These are phyloP conservation scores for Plasmodium gallinaceum DNA, from an alignment of 169 alveolate species.

Conservation along the genomic window DNA sequence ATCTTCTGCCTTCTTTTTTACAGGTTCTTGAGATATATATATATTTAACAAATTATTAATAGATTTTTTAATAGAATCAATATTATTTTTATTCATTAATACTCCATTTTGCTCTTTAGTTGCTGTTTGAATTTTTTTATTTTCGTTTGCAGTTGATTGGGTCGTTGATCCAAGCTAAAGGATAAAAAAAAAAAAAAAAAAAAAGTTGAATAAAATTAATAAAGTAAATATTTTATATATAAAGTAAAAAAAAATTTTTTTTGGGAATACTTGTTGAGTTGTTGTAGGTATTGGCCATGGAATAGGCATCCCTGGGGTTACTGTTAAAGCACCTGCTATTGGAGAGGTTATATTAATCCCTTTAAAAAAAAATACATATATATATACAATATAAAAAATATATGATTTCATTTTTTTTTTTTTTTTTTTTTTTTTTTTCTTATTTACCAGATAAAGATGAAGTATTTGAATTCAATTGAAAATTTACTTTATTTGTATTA, in stretches of 20 bases:
- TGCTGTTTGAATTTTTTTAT: slow-evolving; percentile 81
- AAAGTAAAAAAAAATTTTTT: background rate
- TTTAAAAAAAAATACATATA: slow-evolving; percentile 1
- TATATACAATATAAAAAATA: background rate
- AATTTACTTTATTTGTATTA: background rate
- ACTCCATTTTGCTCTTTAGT: slow-evolving; percentile 80
- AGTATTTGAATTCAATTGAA: background rate
- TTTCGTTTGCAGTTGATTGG: slow-evolving; percentile 81
- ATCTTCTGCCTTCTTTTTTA: slow-evolving; percentile 82
- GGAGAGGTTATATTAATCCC: slow-evolving; percentile 86
- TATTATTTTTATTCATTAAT: slow-evolving; percentile 75
- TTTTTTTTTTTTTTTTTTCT: background rate
- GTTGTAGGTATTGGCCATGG: slow-evolving; percentile 94
- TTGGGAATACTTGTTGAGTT: slow-evolving; percentile 84
- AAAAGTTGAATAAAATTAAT: slow-evolving; percentile 2
- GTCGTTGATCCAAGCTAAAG: slow-evolving; percentile 81
- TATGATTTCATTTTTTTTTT: background rate
- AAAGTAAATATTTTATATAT: slow-evolving; percentile 3
- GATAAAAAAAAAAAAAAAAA: background rate
- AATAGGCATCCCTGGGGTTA: slow-evolving; percentile 92
- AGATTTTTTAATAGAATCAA: slow-evolving; percentile 77
- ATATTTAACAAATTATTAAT: slow-evolving; percentile 64
- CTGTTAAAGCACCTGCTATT: slow-evolving; percentile 88
- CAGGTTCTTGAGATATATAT: slow-evolving; percentile 61
- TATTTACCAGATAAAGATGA: slow-evolving; percentile 12